Percentiles rank a stretch among this genome's conserved stretches.
Evolutionary conservation across 2,329 filamentous ascomycete genomes (phyloP).

Genomic region (Ophiostoma tasmaniense): DNA sequence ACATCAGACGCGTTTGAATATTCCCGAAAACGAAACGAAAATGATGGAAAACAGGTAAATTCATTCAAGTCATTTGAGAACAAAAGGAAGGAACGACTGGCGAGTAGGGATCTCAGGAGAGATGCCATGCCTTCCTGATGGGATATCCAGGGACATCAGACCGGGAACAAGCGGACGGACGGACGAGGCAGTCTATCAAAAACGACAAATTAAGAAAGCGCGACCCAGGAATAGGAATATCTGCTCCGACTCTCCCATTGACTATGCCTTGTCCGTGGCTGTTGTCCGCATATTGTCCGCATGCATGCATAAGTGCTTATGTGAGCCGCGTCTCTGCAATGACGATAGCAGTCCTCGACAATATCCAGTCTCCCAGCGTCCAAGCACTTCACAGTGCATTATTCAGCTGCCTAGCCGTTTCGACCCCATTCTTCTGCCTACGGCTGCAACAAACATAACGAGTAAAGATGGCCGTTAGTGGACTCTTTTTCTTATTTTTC

Average conservation of each 20-base stretch:
- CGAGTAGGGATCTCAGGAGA: background rate
- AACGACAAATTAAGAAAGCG: background rate
- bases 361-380: background rate
- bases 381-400: too few relatives aligned
- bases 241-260: background rate
- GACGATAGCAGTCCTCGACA: background rate
- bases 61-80: background rate
- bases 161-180: background rate
- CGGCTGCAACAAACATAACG: background rate
- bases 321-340: background rate
- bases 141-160: background rate
- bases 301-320: background rate
- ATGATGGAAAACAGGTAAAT: background rate
- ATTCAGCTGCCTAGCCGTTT: background rate
- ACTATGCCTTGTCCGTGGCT: background rate
- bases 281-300: background rate
- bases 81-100: background rate
- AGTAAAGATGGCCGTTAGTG: background rate
- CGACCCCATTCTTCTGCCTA: background rate
- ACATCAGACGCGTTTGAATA: background rate
- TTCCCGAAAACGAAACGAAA: background rate
- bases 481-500: background rate
- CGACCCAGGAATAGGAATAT: background rate
- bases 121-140: background rate
- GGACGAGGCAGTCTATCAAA: background rate